Evolutionary conservation across 2,329 filamentous ascomycete genomes (phyloP).

Genomic region (Amesomyces nigricolor): DNA sequence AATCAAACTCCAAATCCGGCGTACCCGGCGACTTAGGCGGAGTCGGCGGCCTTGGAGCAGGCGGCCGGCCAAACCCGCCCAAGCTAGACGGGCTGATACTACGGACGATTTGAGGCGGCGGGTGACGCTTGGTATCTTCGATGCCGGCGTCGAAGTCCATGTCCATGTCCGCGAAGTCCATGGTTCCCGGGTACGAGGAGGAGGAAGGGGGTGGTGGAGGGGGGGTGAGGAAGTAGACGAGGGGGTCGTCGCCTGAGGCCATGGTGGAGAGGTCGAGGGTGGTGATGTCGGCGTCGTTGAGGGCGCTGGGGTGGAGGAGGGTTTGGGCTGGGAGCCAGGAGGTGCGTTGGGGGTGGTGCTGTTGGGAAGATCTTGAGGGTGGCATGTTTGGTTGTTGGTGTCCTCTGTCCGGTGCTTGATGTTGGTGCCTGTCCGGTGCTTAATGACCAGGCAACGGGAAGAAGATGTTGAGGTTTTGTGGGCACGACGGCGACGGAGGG

Average conservation of each 20-base stretch:
- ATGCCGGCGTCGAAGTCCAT: conserved; percentile 54
- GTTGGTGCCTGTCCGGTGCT: neutral
- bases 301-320: conserved; percentile 39
- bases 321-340: conserved; percentile 51
- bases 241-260: conserved; percentile 42
- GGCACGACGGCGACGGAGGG: neutral
- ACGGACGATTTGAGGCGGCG: conserved; percentile 42
- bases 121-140: conserved; percentile 40
- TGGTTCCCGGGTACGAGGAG: conserved; percentile 30
- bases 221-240: conserved; percentile 53
- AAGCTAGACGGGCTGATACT: conserved; percentile 54
- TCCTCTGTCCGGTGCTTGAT: neutral
- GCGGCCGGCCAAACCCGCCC: conserved; percentile 42
- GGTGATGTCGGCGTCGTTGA: conserved; percentile 41
- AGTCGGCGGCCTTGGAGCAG: conserved; percentile 33
- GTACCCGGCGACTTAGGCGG: conserved; percentile 36
- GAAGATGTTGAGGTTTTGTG: neutral
- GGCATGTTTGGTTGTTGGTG: conserved; percentile 30
- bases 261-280: conserved; percentile 35
- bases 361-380: too few relatives aligned
- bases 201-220: conserved; percentile 36
- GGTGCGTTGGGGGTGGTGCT: conserved; percentile 40
- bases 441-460: neutral
- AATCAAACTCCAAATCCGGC: conserved; percentile 39
- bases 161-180: conserved; percentile 29